A percentile compares a stretch with the other conserved stretches of the same genome.
phyloP scores from a whole-genome alignment of 2,329 filamentous ascomycete species.

The Aspergillus viridinutans region DNA sequence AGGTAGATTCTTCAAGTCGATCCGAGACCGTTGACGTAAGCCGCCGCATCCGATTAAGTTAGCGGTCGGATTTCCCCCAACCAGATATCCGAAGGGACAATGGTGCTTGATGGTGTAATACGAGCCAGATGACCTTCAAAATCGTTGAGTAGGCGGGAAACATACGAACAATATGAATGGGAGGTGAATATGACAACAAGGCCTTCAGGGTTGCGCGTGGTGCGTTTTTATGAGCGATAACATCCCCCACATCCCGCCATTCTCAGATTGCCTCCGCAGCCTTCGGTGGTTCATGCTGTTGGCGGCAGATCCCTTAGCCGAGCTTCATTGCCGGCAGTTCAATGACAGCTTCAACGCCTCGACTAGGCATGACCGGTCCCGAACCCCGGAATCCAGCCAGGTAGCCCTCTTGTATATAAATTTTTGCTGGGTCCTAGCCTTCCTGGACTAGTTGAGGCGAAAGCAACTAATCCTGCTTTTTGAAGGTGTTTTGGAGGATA shows the following conservation, averaged over 20 bases:
- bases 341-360: conserved; percentile 18
- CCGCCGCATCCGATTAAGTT: conserved; percentile 15
- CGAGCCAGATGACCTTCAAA: background rate
- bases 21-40: conserved; percentile 24
- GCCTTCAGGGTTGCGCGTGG: background rate
- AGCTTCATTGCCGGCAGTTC: conserved; percentile 31
- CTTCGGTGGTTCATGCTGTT: background rate
- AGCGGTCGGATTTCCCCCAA: background rate
- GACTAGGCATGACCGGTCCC: conserved; percentile 17
- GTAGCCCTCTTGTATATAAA: conserved; percentile 39
- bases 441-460: background rate
- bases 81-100: background rate
- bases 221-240: background rate
- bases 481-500: background rate
- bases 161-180: background rate
- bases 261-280: conserved; percentile 9
- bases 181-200: background rate
- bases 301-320: conserved; percentile 36
- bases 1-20: background rate
- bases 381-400: conserved; percentile 27
- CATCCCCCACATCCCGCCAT: background rate
- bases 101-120: background rate
- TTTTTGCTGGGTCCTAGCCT: conserved; percentile 3
- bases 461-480: background rate
- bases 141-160: background rate